Evolutionary conservation across 495 filamentous ascomycete species (phyloP).

Genomic region (Neurospora sp.): DNA sequence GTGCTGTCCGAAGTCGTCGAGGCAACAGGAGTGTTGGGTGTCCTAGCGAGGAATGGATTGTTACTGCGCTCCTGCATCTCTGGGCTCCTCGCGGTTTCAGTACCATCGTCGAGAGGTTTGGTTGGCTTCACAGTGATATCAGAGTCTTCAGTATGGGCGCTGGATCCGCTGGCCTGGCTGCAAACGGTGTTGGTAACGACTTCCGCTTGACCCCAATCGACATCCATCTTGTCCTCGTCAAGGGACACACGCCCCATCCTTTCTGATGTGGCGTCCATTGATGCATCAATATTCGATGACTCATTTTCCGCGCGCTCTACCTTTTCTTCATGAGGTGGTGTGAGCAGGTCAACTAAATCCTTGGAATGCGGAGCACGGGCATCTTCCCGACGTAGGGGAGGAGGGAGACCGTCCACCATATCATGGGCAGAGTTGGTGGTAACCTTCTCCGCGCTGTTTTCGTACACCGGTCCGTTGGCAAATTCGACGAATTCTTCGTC

Average conservation of each 20-base stretch:
- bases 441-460: neutral
- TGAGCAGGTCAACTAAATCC: neutral
- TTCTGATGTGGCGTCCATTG: neutral
- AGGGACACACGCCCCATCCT: conserved; percentile 8
- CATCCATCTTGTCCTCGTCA: conserved; percentile 1
- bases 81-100: conserved; percentile 8
- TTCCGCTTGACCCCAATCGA: neutral
- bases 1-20: neutral
- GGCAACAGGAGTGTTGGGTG: neutral
- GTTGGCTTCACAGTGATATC: neutral
- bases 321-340: conserved; percentile 2
- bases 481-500: conserved; percentile 1
- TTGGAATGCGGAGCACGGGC: neutral
- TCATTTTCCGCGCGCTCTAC: neutral
- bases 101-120: neutral
- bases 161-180: neutral
- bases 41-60: conserved; percentile 1
- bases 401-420: neutral
- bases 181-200: neutral
- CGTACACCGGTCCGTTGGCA: neutral
- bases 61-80: conserved; percentile 31
- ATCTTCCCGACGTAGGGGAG: neutral
- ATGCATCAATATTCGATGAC: neutral
- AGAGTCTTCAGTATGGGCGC: neutral
- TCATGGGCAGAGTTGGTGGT: neutral